phyloP scores from a whole-genome alignment of 306 rosid genomes.

The Benincasa hispida region DNA sequence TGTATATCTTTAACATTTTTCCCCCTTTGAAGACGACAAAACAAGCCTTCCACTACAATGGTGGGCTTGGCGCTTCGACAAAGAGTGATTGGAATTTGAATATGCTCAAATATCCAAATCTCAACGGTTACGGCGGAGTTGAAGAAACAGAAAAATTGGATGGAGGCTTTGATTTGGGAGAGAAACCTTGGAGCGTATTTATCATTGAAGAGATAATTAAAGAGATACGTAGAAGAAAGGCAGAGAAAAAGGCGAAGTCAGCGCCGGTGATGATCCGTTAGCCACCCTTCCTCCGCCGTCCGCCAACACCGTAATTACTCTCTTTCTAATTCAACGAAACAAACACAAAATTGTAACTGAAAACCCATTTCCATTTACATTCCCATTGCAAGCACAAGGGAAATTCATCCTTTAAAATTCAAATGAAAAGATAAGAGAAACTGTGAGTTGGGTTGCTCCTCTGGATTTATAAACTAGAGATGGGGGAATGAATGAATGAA shows the following conservation, averaged over 20 bases:
- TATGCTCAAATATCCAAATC: neutral
- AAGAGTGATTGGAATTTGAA: no score
- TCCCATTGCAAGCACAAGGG: neutral
- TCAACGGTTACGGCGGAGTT: neutral
- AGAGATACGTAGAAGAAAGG: neutral
- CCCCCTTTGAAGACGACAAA: neutral
- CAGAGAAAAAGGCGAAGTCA: neutral
- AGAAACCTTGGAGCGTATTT: conserved; percentile 11
- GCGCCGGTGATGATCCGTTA: neutral
- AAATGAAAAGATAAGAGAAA: no score
- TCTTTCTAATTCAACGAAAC: neutral
- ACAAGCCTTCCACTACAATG: neutral
- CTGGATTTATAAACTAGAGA: neutral
- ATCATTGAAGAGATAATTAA: neutral
- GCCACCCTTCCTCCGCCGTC: conserved; percentile 8
- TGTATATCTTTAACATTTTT: no score
- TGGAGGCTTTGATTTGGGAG: no score
- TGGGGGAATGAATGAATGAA: neutral
- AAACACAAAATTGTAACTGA: conserved; percentile 39
- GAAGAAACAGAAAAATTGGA: neutral
- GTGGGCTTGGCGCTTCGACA: neutral
- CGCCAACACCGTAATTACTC: neutral
- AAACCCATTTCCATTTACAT: neutral
- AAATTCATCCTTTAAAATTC: neutral
- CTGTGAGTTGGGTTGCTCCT: neutral